Conservation (phyloP, 441 rosid species). For the Brassica balearica region DNA sequence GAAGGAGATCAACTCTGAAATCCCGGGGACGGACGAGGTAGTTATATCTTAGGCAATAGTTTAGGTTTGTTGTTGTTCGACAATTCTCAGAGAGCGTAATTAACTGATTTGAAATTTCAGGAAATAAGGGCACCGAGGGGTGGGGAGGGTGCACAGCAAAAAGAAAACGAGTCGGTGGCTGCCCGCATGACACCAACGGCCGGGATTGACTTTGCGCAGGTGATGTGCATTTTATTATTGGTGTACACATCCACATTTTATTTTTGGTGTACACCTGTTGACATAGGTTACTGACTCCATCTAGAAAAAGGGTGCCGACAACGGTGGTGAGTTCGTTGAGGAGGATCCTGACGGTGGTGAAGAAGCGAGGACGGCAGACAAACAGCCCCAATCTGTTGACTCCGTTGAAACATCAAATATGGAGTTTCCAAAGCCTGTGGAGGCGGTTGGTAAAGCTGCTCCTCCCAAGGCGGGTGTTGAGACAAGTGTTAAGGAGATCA, state of each 20-base stretch:
- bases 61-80: too few species aligned
- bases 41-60: too few species aligned
- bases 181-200: background rate
- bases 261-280: background rate
- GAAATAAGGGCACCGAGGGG: background rate
- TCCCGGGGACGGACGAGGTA: too few species aligned
- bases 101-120: background rate
- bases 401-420: background rate
- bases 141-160: background rate
- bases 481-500: background rate
- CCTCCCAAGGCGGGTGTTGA: background rate
- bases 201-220: background rate
- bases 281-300: too few species aligned
- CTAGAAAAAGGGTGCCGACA: too few species aligned
- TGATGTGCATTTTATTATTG: background rate
- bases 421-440: background rate
- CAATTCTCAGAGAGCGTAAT: background rate
- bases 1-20: too few species aligned
- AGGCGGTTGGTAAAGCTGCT: background rate
- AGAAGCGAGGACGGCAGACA: background rate
- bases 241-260: background rate
- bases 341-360: too few species aligned
- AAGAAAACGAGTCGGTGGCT: background rate
- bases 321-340: background rate
- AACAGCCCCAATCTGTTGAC: background rate